Conservation (phyloP, 345 rosid species). For the Murraya koenigii region DNA sequence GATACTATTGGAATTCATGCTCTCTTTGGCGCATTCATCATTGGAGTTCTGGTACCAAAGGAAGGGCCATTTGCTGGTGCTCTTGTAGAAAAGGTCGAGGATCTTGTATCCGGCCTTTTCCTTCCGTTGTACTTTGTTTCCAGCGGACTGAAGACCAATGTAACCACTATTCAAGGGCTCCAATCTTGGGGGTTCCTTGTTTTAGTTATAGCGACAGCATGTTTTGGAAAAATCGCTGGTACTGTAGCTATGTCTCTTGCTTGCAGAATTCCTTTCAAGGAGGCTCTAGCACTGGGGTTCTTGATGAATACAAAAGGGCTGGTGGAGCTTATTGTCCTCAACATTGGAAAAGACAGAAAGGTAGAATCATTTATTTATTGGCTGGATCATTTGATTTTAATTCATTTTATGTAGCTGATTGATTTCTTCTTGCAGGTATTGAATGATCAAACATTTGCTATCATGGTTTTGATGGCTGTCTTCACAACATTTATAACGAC, state of each 20-base stretch:
- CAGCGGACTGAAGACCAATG: slow-evolving; percentile 75
- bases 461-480: slow-evolving; percentile 79
- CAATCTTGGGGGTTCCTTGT: slow-evolving; percentile 75
- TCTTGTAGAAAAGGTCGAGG: slow-evolving; percentile 73
- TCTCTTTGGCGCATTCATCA: slow-evolving; percentile 74
- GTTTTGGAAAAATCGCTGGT: slow-evolving; percentile 71
- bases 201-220: slow-evolving; percentile 60
- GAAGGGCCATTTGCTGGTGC: slow-evolving; percentile 69
- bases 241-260: slow-evolving; percentile 51
- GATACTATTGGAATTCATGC: slow-evolving; percentile 77
- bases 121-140: slow-evolving; percentile 77
- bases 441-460: slow-evolving; percentile 77
- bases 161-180: slow-evolving; percentile 52
- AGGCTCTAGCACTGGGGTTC: slow-evolving; percentile 61
- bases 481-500: slow-evolving; percentile 80
- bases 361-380: slow-evolving; percentile 16
- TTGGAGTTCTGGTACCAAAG: slow-evolving; percentile 67
- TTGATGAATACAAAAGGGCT: slow-evolving; percentile 83
- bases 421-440: slow-evolving; percentile 45
- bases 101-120: slow-evolving; percentile 71
- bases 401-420: neutral
- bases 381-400: neutral
- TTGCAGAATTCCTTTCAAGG: slow-evolving; percentile 47
- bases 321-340: slow-evolving; percentile 88
- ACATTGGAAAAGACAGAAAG: slow-evolving; percentile 78